Conservation (phyloP, 2,329 filamentous ascomycete genomes). For the Amylocarpus encephaloides region DNA sequence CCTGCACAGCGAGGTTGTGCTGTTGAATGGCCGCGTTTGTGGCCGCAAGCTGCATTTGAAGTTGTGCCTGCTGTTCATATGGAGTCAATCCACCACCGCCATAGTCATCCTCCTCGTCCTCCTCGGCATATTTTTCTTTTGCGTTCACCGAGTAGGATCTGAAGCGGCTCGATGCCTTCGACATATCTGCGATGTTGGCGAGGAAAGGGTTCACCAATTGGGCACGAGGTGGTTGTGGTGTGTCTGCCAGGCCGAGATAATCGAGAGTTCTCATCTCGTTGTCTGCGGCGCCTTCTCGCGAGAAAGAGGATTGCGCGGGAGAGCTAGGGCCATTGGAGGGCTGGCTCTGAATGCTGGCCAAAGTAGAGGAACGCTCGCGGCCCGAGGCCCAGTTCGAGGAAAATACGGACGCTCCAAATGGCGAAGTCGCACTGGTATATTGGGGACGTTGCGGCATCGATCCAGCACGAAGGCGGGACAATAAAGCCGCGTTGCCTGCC, state of each 20-base stretch:
- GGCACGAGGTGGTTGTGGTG: conserved; percentile 72
- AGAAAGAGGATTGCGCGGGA: conserved; percentile 79
- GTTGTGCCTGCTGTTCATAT: conserved; percentile 53
- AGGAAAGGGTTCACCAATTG: conserved; percentile 69
- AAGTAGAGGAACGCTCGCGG: conserved; percentile 77
- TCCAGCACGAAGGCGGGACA: conserved; percentile 82
- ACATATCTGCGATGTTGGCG: conserved; percentile 68
- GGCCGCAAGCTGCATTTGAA: conserved; percentile 57
- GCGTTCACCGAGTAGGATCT: conserved; percentile 98
- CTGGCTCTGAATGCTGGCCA: conserved; percentile 77
- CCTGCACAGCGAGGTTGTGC: conserved; percentile 90
- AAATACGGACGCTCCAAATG: conserved; percentile 88
- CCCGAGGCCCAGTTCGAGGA: conserved; percentile 76
- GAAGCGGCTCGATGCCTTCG: conserved; percentile 77
- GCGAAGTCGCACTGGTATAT: conserved; percentile 50
- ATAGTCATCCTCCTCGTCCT: conserved; percentile 73
- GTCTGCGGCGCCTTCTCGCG: conserved; percentile 76
- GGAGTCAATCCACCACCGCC: conserved; percentile 38
- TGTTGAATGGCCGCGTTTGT: conserved; percentile 71
- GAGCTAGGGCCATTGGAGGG: conserved; percentile 87
- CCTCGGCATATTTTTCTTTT: conserved; percentile 91
- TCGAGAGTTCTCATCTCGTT: conserved; percentile 88
- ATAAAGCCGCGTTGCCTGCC: conserved; percentile 60
- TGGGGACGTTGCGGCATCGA: conserved; percentile 88
- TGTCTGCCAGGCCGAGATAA: conserved; percentile 91